Percentiles rank a stretch among this genome's conserved stretches.
phyloP scores from a whole-genome alignment of 116 monocot genomes.

The Cymodocea nodosa region DNA sequence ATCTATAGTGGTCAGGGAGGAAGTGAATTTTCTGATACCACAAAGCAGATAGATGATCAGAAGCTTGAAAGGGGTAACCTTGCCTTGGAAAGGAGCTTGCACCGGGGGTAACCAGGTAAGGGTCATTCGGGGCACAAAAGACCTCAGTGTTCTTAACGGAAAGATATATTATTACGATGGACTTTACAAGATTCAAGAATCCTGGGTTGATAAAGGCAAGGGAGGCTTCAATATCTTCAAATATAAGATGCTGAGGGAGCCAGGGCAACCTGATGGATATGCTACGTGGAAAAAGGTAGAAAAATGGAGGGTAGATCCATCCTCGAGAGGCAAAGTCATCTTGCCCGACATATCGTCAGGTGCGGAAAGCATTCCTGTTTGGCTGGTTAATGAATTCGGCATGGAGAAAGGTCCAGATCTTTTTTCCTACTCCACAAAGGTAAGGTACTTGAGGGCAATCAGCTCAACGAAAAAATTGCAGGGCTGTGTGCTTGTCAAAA shows the following conservation, averaged over 20 bases:
- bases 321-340: constrained; percentile 43
- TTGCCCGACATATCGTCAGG: constrained; percentile 62
- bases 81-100: constrained; percentile 70
- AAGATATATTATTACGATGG: constrained; percentile 90
- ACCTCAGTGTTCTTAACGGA: constrained; percentile 17
- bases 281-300: constrained; percentile 58
- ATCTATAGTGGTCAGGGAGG: constrained; percentile 66
- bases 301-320: constrained; percentile 57
- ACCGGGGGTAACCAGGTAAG: constrained; percentile 40
- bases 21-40: constrained; percentile 10
- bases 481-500: constrained; percentile 48
- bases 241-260: constrained; percentile 59
- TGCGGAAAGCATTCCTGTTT: constrained; percentile 50
- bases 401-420: constrained; percentile 40
- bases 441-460: constrained; percentile 23
- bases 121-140: constrained; percentile 63
- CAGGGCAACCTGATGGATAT: constrained; percentile 61
- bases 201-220: constrained; percentile 64
- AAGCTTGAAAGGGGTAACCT: constrained; percentile 91
- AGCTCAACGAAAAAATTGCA: constrained; percentile 21
- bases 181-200: constrained; percentile 61
- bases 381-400: constrained; percentile 78
- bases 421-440: constrained; percentile 48
- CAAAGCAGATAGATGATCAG: constrained; percentile 46
- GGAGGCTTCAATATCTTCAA: constrained; percentile 70